Conservation (phyloP, 2,329 filamentous ascomycete species). For the Lachnellula suecica region DNA sequence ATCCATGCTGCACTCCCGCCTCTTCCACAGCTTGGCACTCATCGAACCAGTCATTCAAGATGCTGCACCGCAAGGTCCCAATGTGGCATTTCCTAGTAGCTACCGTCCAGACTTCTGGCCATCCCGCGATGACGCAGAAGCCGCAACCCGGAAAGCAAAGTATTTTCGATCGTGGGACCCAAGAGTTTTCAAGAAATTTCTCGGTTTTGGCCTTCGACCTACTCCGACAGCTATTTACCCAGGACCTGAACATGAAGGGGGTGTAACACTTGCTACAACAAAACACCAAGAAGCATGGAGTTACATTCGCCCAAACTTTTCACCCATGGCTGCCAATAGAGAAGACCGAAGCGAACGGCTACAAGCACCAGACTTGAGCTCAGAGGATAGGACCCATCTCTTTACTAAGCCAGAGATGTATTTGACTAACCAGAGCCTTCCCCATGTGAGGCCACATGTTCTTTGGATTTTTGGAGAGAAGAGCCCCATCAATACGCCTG, state of each 20-base stretch:
- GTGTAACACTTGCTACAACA: conserved; percentile 73
- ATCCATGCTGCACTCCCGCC: neutral
- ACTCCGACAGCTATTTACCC: conserved; percentile 6
- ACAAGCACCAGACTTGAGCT: neutral
- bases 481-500: conserved; percentile 53
- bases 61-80: neutral
- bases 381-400: neutral
- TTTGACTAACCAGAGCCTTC: neutral
- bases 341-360: neutral
- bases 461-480: conserved; percentile 65
- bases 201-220: conserved; percentile 69
- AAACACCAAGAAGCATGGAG: conserved; percentile 84
- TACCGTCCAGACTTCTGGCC: conserved; percentile 79
- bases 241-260: conserved; percentile 39
- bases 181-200: conserved; percentile 71
- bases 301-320: conserved; percentile 54
- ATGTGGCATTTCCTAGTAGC: conserved; percentile 56
- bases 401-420: neutral
- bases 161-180: conserved; percentile 86
- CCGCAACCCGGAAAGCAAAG: conserved; percentile 61
- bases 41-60: neutral
- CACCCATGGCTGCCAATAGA: neutral
- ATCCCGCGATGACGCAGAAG: conserved; percentile 64
- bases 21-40: neutral
- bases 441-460: conserved; percentile 56